These are phyloP conservation scores for Clausena lansium DNA, from an alignment of 345 rosid genomes.

Conservation along the genomic window DNA sequence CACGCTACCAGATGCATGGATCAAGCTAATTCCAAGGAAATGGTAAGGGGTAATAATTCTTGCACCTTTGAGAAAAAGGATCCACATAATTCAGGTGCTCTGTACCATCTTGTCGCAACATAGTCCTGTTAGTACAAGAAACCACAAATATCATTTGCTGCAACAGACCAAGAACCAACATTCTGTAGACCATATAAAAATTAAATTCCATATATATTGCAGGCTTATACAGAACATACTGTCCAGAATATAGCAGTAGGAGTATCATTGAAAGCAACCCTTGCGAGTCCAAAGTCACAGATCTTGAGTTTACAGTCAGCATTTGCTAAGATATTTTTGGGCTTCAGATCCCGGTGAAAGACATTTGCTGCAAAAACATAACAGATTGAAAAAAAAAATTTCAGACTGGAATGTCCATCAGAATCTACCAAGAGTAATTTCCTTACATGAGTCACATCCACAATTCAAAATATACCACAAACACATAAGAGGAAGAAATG, in stretches of 20 bases:
- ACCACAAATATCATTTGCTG: background rate
- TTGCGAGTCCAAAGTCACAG: constrained; percentile 98
- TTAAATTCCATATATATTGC: background rate
- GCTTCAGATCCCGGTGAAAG: constrained; percentile 90
- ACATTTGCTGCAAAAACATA: constrained; percentile 63
- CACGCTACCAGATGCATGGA: constrained; percentile 13
- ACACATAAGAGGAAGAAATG: background rate
- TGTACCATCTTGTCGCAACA: constrained; percentile 96
- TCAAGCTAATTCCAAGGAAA: constrained; percentile 27
- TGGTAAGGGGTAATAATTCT: constrained; percentile 18
- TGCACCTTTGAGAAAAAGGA: constrained; percentile 93
- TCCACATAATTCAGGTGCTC: constrained; percentile 97
- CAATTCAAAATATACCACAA: background rate
- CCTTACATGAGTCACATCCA: background rate
- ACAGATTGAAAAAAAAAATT: background rate
- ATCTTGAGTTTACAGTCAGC: constrained; percentile 96
- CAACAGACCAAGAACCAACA: constrained; percentile 3
- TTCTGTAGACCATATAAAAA: background rate
- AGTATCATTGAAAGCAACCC: constrained; percentile 92
- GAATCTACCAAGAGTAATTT: background rate
- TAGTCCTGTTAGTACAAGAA: constrained; percentile 58
- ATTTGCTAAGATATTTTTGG: constrained; percentile 90
- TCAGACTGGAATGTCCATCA: constrained; percentile 8
- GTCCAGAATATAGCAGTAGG: constrained; percentile 98
- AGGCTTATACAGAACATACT: constrained; percentile 35